Evolutionary conservation across 163 green algal species (phyloP).

Genomic region (Chloromonas sp.): DNA sequence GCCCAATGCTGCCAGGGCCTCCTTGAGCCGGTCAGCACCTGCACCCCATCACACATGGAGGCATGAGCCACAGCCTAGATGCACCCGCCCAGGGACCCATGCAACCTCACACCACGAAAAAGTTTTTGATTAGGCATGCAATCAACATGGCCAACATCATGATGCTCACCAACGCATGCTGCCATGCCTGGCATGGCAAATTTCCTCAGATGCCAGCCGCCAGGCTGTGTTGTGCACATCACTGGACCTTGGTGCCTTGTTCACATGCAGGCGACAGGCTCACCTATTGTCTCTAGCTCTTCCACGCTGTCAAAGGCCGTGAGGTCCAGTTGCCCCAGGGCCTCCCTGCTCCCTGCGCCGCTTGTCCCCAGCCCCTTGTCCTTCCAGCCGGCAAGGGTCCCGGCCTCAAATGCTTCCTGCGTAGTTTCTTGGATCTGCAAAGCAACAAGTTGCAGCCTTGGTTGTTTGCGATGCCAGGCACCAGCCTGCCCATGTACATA

Average conservation of each 20-base stretch:
- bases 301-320: constrained; percentile 77
- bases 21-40: constrained; percentile 74
- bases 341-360: constrained; percentile 6
- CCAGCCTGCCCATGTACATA: too few relatives aligned
- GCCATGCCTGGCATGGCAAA: too few relatives aligned
- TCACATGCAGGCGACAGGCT: background rate
- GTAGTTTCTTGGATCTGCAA: constrained; percentile 68
- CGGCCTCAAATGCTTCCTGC: constrained; percentile 55
- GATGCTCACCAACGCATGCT: too few relatives aligned
- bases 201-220: too few relatives aligned
- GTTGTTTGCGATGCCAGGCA: too few relatives aligned
- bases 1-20: constrained; percentile 72
- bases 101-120: too few relatives aligned
- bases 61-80: background rate
- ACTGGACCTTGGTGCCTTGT: too few relatives aligned
- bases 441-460: background rate
- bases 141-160: too few relatives aligned
- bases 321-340: constrained; percentile 53
- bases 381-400: constrained; percentile 76
- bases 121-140: too few relatives aligned
- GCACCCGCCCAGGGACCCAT: too few relatives aligned
- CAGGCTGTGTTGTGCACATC: too few relatives aligned
- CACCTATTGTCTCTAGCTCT: constrained; percentile 78
- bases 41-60: background rate
- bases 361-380: constrained; percentile 59